Percentiles rank a stretch among this genome's conserved stretches.
These are phyloP conservation scores for Colletotrichum gigasporum DNA, from an alignment of 2,329 filamentous ascomycete genomes.

Conservation along the genomic window DNA sequence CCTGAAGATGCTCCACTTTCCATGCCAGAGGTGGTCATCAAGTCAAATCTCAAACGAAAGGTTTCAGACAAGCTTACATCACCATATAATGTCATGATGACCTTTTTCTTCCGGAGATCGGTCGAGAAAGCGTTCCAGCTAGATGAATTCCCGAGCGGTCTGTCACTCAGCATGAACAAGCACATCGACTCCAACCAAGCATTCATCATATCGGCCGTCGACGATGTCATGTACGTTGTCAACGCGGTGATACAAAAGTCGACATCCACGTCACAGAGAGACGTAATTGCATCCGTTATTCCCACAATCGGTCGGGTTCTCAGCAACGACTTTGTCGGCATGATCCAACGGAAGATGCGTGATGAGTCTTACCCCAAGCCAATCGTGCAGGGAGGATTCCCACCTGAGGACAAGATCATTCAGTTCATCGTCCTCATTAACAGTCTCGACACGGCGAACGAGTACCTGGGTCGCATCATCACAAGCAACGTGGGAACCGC, in stretches of 20 bases:
- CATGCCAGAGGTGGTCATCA: conserved; percentile 78
- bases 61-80: conserved; percentile 76
- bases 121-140: conserved; percentile 98
- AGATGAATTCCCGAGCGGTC: conserved; percentile 84
- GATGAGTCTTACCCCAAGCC: conserved; percentile 92
- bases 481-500: conserved; percentile 66
- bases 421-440: conserved; percentile 94
- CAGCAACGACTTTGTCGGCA: conserved; percentile 89
- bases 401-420: conserved; percentile 88
- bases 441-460: conserved; percentile 90
- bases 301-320: conserved; percentile 84
- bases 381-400: conserved; percentile 79
- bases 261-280: conserved; percentile 83
- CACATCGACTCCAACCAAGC: conserved; percentile 81
- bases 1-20: conserved; percentile 66
- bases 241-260: conserved; percentile 90
- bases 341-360: conserved; percentile 97
- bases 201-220: conserved; percentile 93
- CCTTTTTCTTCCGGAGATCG: conserved; percentile 95
- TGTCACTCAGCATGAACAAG: conserved; percentile 79
- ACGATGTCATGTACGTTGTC: conserved; percentile 99
- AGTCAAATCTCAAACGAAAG: conserved; percentile 84
- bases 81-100: conserved; percentile 92
- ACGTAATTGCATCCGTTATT: conserved; percentile 80
- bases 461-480: conserved; percentile 91